These are phyloP conservation scores for Tulasnella sp. DNA, from an alignment of 768 basidiomycete genomes.

Conservation along the genomic window DNA sequence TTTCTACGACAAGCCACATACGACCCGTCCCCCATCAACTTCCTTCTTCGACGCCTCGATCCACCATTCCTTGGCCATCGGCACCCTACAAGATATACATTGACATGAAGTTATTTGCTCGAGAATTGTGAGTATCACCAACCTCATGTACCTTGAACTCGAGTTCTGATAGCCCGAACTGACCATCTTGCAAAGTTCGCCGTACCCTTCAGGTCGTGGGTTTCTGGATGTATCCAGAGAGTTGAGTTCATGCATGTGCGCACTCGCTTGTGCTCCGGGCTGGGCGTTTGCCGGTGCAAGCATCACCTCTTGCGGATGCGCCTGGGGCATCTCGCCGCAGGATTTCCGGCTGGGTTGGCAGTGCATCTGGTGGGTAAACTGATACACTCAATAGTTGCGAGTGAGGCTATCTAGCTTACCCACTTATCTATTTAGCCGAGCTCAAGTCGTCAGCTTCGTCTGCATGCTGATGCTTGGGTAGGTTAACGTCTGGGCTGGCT, in stretches of 20 bases:
- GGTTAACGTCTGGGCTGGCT: background rate
- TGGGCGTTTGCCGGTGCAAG: background rate
- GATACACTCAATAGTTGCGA: too few relatives aligned
- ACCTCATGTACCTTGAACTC: too few relatives aligned
- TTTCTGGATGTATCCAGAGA: background rate
- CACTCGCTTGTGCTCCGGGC: background rate
- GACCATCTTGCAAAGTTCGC: background rate
- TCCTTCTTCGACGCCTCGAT: too few relatives aligned
- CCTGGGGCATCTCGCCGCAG: background rate
- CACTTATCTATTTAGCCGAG: background rate
- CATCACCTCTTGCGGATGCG: background rate
- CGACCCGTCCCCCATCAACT: too few relatives aligned
- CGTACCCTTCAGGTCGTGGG: background rate
- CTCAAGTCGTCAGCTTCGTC: background rate
- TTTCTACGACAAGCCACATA: too few relatives aligned
- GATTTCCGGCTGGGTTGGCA: background rate
- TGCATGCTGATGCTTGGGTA: slow-evolving; percentile 2
- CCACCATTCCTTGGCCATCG: too few relatives aligned
- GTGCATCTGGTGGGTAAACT: background rate
- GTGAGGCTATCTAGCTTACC: background rate
- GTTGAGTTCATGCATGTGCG: background rate
- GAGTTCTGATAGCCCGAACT: too few relatives aligned
- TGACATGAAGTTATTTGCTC: too few relatives aligned
- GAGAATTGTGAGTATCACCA: background rate
- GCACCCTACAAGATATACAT: too few relatives aligned